Evolutionary conservation across 106 monocot genomes (phyloP).

Genomic region (Cymbidium sinense): DNA sequence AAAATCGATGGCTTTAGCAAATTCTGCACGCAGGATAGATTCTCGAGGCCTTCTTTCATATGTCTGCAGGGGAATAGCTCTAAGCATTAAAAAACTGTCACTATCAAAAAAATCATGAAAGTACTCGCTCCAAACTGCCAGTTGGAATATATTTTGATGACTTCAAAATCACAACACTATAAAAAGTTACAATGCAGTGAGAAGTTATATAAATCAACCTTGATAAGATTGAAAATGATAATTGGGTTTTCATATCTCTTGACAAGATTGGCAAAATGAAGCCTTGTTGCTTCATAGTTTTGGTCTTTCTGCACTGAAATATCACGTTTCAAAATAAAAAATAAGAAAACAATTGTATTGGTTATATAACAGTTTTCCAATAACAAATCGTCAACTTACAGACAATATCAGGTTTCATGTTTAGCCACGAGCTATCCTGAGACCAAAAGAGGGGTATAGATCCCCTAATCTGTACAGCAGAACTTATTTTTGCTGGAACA

Average conservation of each 20-base stretch:
- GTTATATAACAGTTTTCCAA: background rate
- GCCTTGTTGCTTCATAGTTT: conserved; percentile 81
- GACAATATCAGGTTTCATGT: conserved; percentile 89
- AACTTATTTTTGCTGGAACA: conserved; percentile 56
- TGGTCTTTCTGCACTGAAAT: conserved; percentile 72
- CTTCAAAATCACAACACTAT: background rate
- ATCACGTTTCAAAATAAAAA: background rate
- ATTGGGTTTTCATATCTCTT: conserved; percentile 95
- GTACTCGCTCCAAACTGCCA: background rate
- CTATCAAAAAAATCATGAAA: background rate
- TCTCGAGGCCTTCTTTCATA: conserved; percentile 77
- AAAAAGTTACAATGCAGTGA: background rate
- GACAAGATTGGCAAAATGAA: conserved; percentile 91
- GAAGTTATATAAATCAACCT: conserved; percentile 32
- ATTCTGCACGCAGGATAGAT: conserved; percentile 74
- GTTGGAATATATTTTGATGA: background rate
- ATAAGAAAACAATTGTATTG: background rate
- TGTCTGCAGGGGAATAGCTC: conserved; percentile 25
- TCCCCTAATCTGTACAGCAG: conserved; percentile 90
- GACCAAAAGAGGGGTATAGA: conserved; percentile 98
- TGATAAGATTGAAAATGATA: conserved; percentile 90
- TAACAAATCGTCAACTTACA: conserved; percentile 41
- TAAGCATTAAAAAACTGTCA: background rate
- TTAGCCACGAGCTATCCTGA: conserved; percentile 81
- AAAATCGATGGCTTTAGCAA: conserved; percentile 62